Conservation (phyloP, 2,329 filamentous ascomycete species). For the Ophiognomonia clavigignenti-juglandacearum region DNA sequence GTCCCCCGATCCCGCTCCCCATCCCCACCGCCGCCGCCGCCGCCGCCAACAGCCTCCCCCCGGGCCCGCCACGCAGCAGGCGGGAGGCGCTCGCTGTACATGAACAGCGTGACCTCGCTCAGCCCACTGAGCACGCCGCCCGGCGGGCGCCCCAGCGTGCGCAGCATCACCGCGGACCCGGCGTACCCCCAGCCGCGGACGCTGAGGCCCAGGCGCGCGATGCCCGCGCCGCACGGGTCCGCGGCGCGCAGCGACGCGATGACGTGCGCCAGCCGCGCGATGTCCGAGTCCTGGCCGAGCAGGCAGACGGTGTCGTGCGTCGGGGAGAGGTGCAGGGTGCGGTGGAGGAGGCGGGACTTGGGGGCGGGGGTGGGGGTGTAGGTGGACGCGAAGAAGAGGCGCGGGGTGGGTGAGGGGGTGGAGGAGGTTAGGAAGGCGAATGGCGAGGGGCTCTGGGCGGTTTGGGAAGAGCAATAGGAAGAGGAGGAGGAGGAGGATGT, state of each 20-base stretch:
- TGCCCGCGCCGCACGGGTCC: slow-evolving; percentile 19
- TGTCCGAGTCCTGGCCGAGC: slow-evolving; percentile 25
- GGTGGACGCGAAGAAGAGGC: no score
- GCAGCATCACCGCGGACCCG: slow-evolving; percentile 21
- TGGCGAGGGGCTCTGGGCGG: slow-evolving; percentile 8
- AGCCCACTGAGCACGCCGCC: slow-evolving; percentile 24
- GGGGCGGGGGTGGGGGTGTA: no score
- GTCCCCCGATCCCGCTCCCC: not conserved
- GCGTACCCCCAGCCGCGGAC: slow-evolving; percentile 21
- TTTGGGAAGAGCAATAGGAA: not conserved
- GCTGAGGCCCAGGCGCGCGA: slow-evolving; percentile 24
- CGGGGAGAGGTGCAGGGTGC: slow-evolving; percentile 27
- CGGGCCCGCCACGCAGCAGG: slow-evolving; percentile 23
- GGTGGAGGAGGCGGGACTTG: not conserved
- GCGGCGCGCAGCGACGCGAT: slow-evolving; percentile 19
- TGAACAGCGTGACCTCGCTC: slow-evolving; percentile 26
- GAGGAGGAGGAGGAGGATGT: not conserved
- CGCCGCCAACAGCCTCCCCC: not conserved
- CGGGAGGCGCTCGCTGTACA: slow-evolving; percentile 24
- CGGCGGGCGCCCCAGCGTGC: slow-evolving; percentile 18
- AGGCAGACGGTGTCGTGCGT: slow-evolving; percentile 26
- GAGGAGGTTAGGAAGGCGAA: no score
- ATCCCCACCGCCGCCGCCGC: no score
- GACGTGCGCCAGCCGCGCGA: slow-evolving; percentile 18
- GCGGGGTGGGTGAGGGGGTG: no score